These are phyloP conservation scores for Coelastrella sp. DNA, from an alignment of 139 green algal species.

Conservation along the genomic window DNA sequence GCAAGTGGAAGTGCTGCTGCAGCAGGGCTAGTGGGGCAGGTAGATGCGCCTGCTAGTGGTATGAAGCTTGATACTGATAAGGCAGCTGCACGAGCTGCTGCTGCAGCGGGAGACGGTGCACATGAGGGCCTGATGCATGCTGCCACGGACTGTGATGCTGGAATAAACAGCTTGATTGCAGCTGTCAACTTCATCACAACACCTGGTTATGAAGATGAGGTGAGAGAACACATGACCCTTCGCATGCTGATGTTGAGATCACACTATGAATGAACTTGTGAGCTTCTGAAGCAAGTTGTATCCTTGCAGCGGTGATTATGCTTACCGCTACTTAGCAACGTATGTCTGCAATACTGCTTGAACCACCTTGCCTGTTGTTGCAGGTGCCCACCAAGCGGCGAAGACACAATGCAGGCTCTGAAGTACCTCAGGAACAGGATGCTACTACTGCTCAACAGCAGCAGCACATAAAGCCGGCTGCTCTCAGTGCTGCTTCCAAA, in stretches of 20 bases:
- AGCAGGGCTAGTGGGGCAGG: not conserved
- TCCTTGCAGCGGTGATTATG: no score
- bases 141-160: not conserved
- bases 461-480: not conserved
- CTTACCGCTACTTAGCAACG: no score
- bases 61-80: constrained; percentile 35
- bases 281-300: no score
- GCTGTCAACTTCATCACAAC: not conserved
- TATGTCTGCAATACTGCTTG: no score
- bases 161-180: constrained; percentile 36
- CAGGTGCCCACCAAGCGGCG: constrained; percentile 10
- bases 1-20: not conserved
- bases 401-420: not conserved
- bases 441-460: not conserved
- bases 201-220: not conserved
- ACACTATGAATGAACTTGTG: no score
- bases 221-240: not conserved
- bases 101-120: not conserved
- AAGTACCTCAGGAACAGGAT: not conserved
- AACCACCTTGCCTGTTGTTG: not conserved
- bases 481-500: not conserved
- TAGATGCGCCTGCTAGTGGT: constrained; percentile 15
- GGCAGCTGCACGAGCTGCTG: constrained; percentile 28
- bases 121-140: not conserved
- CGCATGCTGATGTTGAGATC: no score